Percentiles rank a stretch among this genome's conserved stretches.
These are phyloP conservation scores for Lipomyces oligophaga DNA, from an alignment of 805 yeast genomes.

Conservation along the genomic window DNA sequence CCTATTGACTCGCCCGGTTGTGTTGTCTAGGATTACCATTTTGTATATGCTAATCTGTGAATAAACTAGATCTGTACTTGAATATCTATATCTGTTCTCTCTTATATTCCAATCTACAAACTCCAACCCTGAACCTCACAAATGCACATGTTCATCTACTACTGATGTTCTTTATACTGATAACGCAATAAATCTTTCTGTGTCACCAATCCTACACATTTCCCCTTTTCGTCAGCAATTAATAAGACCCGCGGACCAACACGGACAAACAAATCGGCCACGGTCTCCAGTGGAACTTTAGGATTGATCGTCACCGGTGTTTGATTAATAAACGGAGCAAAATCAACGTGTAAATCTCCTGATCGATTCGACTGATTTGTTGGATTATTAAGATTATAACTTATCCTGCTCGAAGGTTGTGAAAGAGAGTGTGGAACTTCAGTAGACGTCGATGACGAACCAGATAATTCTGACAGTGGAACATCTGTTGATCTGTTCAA, in stretches of 20 bases:
- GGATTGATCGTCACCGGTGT: slow-evolving; percentile 62
- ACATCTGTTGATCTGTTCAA: neutral
- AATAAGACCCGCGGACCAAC: slow-evolving; percentile 75
- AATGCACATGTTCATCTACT: neutral
- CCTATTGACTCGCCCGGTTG: no score
- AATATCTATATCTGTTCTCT: no score
- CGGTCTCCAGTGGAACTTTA: slow-evolving; percentile 53
- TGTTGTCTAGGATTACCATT: no score
- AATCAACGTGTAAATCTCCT: slow-evolving; percentile 16
- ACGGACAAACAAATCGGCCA: slow-evolving; percentile 65
- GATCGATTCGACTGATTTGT: neutral
- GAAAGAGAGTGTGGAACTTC: no score
- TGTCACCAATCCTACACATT: slow-evolving; percentile 67
- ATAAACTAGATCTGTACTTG: no score
- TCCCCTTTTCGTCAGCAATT: slow-evolving; percentile 60
- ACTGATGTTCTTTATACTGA: slow-evolving; percentile 23
- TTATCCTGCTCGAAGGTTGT: no score
- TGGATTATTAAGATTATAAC: neutral
- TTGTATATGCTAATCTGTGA: no score
- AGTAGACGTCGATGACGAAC: no score
- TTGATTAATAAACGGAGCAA: slow-evolving; percentile 41
- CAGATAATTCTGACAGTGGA: no score
- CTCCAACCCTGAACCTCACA: no score
- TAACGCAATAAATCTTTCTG: slow-evolving; percentile 74
- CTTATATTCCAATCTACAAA: no score